phyloP scores from a whole-genome alignment of 495 filamentous ascomycete genomes.

The Cercophora sp. region DNA sequence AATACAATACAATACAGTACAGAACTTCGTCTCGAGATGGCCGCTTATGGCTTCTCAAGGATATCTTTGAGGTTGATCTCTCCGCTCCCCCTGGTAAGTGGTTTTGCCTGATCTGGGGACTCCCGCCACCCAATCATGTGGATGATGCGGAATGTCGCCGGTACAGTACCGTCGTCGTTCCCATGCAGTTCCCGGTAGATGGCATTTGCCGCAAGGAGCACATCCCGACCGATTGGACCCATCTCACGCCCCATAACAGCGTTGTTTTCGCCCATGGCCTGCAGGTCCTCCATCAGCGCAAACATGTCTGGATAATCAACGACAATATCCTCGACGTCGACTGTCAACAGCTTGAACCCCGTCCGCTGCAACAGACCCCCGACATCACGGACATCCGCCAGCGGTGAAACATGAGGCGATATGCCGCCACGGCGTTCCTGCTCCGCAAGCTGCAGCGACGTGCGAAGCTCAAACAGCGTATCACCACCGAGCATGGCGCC shows the following conservation, averaged over 20 bases:
- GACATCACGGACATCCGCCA: conserved; percentile 89
- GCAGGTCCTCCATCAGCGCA: conserved; percentile 86
- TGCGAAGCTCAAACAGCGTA: conserved; percentile 88
- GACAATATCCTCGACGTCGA: conserved; percentile 95
- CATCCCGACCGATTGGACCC: conserved; percentile 72
- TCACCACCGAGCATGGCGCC: conserved; percentile 97
- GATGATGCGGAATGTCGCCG: conserved; percentile 88
- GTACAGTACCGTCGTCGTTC: conserved; percentile 61
- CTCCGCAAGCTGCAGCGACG: conserved; percentile 89
- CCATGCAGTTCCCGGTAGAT: conserved; percentile 88
- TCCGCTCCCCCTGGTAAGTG: conserved; percentile 76
- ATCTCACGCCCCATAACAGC: conserved; percentile 76
- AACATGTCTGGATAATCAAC: conserved; percentile 94
- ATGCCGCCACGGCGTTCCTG: conserved; percentile 84
- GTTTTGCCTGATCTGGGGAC: conserved; percentile 68
- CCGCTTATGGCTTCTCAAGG: conserved; percentile 43
- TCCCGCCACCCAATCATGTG: conserved; percentile 99
- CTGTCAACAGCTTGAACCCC: conserved; percentile 92
- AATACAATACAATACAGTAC: too few species aligned
- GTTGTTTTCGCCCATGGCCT: conserved; percentile 91
- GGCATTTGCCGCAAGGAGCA: conserved; percentile 79
- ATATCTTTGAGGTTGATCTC: conserved; percentile 79
- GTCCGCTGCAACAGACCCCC: conserved; percentile 81
- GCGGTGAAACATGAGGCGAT: conserved; percentile 76
- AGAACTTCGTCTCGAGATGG: too few species aligned